Conservation (phyloP, 129 eudicot genomes). For the Centella asiatica region DNA sequence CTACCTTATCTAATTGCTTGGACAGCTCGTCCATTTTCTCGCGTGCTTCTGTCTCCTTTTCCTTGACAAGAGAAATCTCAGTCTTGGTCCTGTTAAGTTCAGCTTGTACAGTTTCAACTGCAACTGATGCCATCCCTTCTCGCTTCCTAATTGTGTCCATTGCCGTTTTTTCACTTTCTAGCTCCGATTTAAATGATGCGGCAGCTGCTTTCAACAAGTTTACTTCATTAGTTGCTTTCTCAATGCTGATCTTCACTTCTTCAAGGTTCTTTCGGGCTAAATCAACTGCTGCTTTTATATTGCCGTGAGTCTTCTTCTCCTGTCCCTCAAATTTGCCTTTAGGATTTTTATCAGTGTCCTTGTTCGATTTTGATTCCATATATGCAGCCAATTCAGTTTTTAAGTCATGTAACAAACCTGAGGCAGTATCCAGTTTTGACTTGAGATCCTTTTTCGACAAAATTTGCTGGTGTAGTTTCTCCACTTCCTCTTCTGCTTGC, state of each 20-base stretch:
- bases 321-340: constrained; percentile 2
- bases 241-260: constrained; percentile 49
- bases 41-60: constrained; percentile 57
- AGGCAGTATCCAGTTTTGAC: constrained; percentile 48
- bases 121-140: constrained; percentile 82
- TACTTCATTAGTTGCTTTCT: constrained; percentile 55
- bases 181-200: constrained; percentile 45
- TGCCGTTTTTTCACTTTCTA: constrained; percentile 61
- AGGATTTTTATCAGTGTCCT: constrained; percentile 19
- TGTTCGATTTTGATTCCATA: constrained; percentile 48
- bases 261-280: constrained; percentile 54
- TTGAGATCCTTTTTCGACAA: constrained; percentile 40
- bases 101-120: constrained; percentile 69
- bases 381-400: constrained; percentile 67
- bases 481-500: constrained; percentile 65
- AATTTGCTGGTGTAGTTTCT: constrained; percentile 41
- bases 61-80: constrained; percentile 45
- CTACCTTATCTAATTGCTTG: constrained; percentile 53
- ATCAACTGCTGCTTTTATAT: constrained; percentile 37
- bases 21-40: constrained; percentile 72
- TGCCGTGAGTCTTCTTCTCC: constrained; percentile 25
- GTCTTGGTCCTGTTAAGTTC: constrained; percentile 55
- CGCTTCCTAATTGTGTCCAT: constrained; percentile 52
- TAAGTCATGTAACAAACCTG: constrained; percentile 45
- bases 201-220: constrained; percentile 58